Percentiles rank a stretch among this genome's conserved stretches.
phyloP scores from a whole-genome alignment of 2,329 filamentous ascomycete species.

The Penicillium sp. region DNA sequence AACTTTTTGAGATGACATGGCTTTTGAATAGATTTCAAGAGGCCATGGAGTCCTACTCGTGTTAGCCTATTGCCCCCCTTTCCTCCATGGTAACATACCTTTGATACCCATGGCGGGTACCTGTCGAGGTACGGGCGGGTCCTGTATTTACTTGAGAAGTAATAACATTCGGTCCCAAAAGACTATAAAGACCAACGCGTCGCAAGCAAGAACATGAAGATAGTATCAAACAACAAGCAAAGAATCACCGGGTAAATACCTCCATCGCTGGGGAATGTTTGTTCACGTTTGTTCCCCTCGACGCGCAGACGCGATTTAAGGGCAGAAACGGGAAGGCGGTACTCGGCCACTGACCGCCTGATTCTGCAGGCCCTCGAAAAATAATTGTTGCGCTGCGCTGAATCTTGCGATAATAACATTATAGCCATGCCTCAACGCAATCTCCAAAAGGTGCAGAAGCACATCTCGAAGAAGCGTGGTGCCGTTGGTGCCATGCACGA shows the following conservation, averaged over 20 bases:
- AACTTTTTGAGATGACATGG: slow-evolving; percentile 82
- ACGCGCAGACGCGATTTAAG: slow-evolving; percentile 32
- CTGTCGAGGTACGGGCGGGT: slow-evolving; percentile 25
- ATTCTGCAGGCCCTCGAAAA: slow-evolving; percentile 32
- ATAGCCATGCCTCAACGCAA: slow-evolving; percentile 62
- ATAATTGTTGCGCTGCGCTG: slow-evolving; percentile 17
- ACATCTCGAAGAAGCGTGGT: slow-evolving; percentile 80
- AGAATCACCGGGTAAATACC: slow-evolving; percentile 17
- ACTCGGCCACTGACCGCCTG: slow-evolving; percentile 24
- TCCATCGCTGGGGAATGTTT: slow-evolving; percentile 31
- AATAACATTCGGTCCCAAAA: slow-evolving; percentile 17
- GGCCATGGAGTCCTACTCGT: slow-evolving; percentile 68
- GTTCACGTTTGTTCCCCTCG: slow-evolving; percentile 23
- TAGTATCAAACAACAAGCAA: slow-evolving; percentile 2
- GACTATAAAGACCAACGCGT: slow-evolving; percentile 4
- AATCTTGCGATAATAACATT: slow-evolving; percentile 1
- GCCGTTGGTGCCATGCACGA: slow-evolving; percentile 73
- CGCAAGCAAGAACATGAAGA: slow-evolving; percentile 4
- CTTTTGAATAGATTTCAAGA: slow-evolving; percentile 95
- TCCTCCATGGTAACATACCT: slow-evolving; percentile 28
- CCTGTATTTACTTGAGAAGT: slow-evolving; percentile 26
- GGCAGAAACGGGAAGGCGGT: slow-evolving; percentile 20
- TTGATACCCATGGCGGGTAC: slow-evolving; percentile 43
- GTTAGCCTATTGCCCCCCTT: slow-evolving; percentile 5
- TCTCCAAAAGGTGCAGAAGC: slow-evolving; percentile 78